Conservation (phyloP, 345 rosid species). For the Isatis tinctoria region DNA sequence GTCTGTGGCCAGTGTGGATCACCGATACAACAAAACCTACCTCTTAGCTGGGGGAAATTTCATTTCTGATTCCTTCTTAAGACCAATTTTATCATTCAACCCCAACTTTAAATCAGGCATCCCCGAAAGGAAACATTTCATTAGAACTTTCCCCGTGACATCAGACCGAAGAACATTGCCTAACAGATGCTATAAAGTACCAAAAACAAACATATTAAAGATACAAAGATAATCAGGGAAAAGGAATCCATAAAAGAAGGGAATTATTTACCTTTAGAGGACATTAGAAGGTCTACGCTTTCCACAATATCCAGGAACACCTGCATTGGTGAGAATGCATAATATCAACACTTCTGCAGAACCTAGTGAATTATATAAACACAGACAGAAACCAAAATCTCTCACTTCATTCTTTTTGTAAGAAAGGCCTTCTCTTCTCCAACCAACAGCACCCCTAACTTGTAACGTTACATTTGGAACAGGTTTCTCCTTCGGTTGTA, state of each 20-base stretch:
- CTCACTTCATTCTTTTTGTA: constrained; percentile 96
- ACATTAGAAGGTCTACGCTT: constrained; percentile 97
- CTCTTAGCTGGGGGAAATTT: constrained; percentile 95
- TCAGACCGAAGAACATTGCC: constrained; percentile 96
- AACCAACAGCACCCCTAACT: constrained; percentile 99
- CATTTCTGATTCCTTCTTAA: constrained; percentile 94
- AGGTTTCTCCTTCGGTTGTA: constrained; percentile 72
- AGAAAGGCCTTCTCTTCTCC: constrained; percentile 97
- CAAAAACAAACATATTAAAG: neutral
- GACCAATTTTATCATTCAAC: constrained; percentile 97
- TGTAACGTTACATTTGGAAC: constrained; percentile 98
- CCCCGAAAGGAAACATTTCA: constrained; percentile 99
- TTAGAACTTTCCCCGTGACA: constrained; percentile 92
- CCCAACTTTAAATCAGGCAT: constrained; percentile 99
- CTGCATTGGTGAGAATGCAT: constrained; percentile 40
- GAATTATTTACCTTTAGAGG: constrained; percentile 72
- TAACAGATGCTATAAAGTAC: constrained; percentile 29
- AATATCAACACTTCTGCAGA: neutral
- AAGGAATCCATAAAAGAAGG: neutral
- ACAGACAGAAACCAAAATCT: neutral
- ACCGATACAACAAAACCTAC: constrained; percentile 35
- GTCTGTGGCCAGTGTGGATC: neutral
- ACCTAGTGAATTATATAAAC: neutral
- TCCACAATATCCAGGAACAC: too few relatives aligned
- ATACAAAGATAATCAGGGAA: neutral